phyloP scores from a whole-genome alignment of 768 basidiomycete species.

The Lactarius trivialis region DNA sequence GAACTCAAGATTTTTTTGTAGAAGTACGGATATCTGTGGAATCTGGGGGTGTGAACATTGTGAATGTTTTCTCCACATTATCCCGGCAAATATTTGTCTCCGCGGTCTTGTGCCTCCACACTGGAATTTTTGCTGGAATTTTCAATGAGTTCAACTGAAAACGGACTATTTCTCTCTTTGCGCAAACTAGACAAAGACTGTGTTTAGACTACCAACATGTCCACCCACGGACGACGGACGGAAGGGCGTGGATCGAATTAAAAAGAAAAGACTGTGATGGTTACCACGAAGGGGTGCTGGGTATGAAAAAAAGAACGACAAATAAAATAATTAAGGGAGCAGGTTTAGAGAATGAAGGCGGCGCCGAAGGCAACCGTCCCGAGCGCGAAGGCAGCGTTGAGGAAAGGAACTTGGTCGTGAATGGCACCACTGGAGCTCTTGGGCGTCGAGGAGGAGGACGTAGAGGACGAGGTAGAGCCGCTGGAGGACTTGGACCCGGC shows the following conservation, averaged over 20 bases:
- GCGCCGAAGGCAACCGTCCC: constrained; percentile 8
- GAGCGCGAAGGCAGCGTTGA: not conserved
- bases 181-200: not conserved
- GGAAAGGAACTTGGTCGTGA: not conserved
- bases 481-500: not conserved
- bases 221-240: not conserved
- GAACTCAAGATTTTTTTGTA: no score
- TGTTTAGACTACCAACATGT: not conserved
- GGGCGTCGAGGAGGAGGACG: not conserved
- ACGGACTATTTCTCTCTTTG: not conserved
- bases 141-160: no score
- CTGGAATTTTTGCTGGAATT: no score
- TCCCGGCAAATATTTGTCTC: no score
- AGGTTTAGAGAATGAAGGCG: not conserved
- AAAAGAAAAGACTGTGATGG: not conserved
- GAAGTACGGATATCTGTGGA: no score
- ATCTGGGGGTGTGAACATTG: no score
- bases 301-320: not conserved
- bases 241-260: not conserved
- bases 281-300: not conserved
- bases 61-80: no score
- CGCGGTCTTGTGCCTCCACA: no score
- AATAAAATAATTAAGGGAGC: not conserved
- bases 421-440: not conserved
- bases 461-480: not conserved